phyloP scores from a whole-genome alignment of 345 rosid species.

The Corchorus capsularis region DNA sequence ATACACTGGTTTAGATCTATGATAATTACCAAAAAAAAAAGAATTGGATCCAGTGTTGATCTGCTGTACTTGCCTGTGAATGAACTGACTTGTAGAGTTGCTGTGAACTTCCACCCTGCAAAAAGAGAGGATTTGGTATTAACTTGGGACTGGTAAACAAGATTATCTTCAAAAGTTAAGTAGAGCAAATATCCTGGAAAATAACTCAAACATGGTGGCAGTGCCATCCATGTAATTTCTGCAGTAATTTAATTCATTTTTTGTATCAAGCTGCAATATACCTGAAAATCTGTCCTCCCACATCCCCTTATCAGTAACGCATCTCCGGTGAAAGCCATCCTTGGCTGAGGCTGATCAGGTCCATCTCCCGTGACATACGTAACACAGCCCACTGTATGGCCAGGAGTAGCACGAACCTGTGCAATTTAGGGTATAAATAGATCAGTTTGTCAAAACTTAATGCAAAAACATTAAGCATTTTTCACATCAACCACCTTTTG shows the following conservation, averaged over 20 bases:
- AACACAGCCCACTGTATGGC: conserved; percentile 71
- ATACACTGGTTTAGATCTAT: neutral
- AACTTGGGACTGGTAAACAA: neutral
- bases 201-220: neutral
- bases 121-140: neutral
- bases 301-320: conserved; percentile 88
- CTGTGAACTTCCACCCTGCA: conserved; percentile 85
- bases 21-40: neutral
- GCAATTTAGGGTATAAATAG: conserved; percentile 7
- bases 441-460: neutral
- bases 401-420: conserved; percentile 30
- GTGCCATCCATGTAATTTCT: neutral
- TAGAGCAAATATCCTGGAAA: neutral
- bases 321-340: conserved; percentile 97
- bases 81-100: conserved; percentile 89
- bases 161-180: neutral
- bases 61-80: conserved; percentile 67
- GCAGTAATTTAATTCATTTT: neutral
- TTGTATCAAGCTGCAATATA: conserved; percentile 17
- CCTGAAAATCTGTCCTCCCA: conserved; percentile 99
- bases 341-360: conserved; percentile 76
- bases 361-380: conserved; percentile 93
- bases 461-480: neutral
- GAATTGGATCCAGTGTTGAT: neutral
- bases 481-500: neutral